A percentile compares a stretch with the other conserved stretches of the same genome.
Evolutionary conservation across 352 stramenopile genomes (phyloP).

Genomic region (Pythium phragmitis): DNA sequence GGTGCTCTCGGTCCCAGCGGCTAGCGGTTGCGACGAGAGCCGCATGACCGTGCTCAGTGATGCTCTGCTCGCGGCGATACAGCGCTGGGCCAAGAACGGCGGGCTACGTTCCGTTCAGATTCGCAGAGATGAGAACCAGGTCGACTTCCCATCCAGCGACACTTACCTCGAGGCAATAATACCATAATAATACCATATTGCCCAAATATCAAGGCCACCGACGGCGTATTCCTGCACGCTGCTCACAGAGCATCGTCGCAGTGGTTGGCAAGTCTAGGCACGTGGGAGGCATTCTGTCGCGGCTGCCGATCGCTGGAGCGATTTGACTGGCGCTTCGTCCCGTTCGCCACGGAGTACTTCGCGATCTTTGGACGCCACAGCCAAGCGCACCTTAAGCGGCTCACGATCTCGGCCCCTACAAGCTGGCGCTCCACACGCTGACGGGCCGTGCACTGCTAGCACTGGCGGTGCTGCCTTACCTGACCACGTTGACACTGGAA

Average conservation of each 20-base stretch:
- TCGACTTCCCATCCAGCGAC: not conserved
- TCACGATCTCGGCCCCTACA: not conserved
- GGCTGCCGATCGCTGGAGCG: not conserved
- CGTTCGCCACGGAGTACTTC: conserved; percentile 4
- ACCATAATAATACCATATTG: not conserved
- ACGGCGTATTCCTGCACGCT: too few species aligned
- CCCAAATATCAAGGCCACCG: not conserved
- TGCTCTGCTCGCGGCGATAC: not conserved
- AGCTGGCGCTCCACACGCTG: not conserved
- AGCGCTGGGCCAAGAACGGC: not conserved
- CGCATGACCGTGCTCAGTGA: not conserved
- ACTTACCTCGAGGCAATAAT: not conserved
- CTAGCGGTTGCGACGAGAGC: not conserved
- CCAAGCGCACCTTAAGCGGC: not conserved
- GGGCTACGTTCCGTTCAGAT: not conserved
- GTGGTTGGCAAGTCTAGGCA: not conserved
- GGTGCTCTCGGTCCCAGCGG: not conserved
- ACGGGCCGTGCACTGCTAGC: not conserved
- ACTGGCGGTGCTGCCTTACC: not conserved
- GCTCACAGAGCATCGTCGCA: too few species aligned
- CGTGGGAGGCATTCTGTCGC: not conserved
- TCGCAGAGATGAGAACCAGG: not conserved
- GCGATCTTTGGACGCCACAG: not conserved
- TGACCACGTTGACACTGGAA: not conserved
- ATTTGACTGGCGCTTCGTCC: not conserved